phyloP scores from a whole-genome alignment of 1,284 basidiomycete genomes.

The Inonotus hispidus region DNA sequence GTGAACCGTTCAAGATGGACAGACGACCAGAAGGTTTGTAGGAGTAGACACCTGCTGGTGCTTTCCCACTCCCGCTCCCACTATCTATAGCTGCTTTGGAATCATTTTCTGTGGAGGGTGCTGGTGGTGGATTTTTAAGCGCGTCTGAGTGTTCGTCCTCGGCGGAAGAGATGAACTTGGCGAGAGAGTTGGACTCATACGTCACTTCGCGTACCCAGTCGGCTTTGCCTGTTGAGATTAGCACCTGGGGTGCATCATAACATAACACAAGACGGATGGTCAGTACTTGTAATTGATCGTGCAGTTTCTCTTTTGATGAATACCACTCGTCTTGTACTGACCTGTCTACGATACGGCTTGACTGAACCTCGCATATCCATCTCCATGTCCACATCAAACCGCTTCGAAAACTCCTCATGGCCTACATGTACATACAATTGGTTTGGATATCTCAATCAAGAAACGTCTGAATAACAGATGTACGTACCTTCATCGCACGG shows the following conservation, averaged over 20 bases:
- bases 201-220: constrained; percentile 83
- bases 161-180: constrained; percentile 48
- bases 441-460: constrained; percentile 18
- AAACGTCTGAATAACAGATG: constrained; percentile 20
- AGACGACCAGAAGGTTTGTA: constrained; percentile 50
- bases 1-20: constrained; percentile 79
- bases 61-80: constrained; percentile 16
- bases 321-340: constrained; percentile 29
- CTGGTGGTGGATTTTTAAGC: constrained; percentile 24
- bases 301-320: background rate
- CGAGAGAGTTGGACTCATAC: constrained; percentile 59
- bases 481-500: constrained; percentile 67
- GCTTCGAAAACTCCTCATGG: constrained; percentile 66
- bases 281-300: no score
- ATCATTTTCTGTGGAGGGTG: constrained; percentile 22
- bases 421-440: constrained; percentile 35
- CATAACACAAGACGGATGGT: no score
- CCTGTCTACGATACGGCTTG: constrained; percentile 77
- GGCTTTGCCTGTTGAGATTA: constrained; percentile 84
- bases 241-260: constrained; percentile 43
- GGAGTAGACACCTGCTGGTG: constrained; percentile 49
- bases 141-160: constrained; percentile 24
- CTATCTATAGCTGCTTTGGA: constrained; percentile 18
- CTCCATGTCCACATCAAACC: constrained; percentile 73
- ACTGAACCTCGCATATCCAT: constrained; percentile 77